Conservation (phyloP, 2,329 filamentous ascomycete species). For the Myriosclerotinia scirpicola region DNA sequence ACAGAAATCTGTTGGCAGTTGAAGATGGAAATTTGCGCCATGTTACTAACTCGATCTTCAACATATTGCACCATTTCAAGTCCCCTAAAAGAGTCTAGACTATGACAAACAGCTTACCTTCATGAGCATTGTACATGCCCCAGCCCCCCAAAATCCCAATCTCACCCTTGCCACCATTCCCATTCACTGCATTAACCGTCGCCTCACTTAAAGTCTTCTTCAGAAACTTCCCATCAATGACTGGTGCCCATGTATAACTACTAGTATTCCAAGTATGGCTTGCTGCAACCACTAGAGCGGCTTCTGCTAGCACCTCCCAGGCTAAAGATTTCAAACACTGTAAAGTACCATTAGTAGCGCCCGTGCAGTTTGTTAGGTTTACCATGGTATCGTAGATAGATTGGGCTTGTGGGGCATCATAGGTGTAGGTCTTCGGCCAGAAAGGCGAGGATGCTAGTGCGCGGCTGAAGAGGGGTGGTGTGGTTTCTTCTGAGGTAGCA, state of each 20-base stretch:
- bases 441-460: slow-evolving; percentile 55
- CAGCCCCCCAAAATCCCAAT: slow-evolving; percentile 51
- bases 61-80: background rate
- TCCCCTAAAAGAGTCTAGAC: no score
- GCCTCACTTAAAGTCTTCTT: slow-evolving; percentile 48
- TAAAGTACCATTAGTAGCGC: slow-evolving; percentile 46
- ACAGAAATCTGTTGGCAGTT: no score
- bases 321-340: slow-evolving; percentile 55
- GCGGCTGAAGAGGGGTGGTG: slow-evolving; percentile 49
- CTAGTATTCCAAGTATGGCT: slow-evolving; percentile 55
- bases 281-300: slow-evolving; percentile 49
- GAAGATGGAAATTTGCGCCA: background rate
- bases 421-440: slow-evolving; percentile 54
- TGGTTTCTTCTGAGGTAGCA: slow-evolving; percentile 46
- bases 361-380: slow-evolving; percentile 44
- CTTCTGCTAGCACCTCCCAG: slow-evolving; percentile 54
- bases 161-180: slow-evolving; percentile 29
- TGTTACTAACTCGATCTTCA: background rate
- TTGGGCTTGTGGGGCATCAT: slow-evolving; percentile 48
- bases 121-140: slow-evolving; percentile 61
- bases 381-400: slow-evolving; percentile 50
- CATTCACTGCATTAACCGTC: slow-evolving; percentile 32
- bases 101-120: slow-evolving; percentile 37
- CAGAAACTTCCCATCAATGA: slow-evolving; percentile 58
- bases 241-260: slow-evolving; percentile 60